Conservation (phyloP, 139 green algal genomes). For the Chlamydomonas incerta region DNA sequence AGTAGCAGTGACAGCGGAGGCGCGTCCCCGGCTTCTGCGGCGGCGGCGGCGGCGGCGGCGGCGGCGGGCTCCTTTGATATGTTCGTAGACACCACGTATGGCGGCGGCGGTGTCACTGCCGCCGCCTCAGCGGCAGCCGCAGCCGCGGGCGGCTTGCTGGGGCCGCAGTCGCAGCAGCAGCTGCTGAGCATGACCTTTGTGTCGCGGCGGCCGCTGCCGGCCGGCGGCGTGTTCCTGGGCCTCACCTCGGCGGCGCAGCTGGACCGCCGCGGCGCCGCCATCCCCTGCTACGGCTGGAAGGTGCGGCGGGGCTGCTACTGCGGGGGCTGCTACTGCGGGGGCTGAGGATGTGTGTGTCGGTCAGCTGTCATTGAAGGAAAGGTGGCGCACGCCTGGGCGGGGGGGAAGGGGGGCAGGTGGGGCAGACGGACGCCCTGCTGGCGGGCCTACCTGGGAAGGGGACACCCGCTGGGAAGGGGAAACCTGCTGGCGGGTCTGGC, state of each 20-base stretch:
- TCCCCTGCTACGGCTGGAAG: conserved; percentile 44
- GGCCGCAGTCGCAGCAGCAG: background rate
- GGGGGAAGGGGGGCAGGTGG: no score
- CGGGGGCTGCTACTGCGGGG: no score
- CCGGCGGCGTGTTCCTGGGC: conserved; percentile 27
- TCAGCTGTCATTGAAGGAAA: no score
- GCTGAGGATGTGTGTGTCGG: background rate
- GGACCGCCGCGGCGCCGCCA: conserved; percentile 17
- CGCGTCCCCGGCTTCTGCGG: background rate
- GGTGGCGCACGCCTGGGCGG: no score
- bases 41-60: background rate
- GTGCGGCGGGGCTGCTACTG: background rate
- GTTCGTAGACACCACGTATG: conserved; percentile 29
- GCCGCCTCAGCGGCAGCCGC: no score
- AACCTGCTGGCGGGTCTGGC: no score
- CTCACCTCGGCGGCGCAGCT: conserved; percentile 19
- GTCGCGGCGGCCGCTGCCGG: conserved; percentile 1
- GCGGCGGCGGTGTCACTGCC: no score
- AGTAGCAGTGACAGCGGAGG: background rate
- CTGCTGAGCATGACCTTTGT: conserved; percentile 28
- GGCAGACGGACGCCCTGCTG: no score
- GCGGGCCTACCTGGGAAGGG: no score
- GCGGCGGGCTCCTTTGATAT: conserved; percentile 8
- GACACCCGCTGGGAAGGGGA: no score
- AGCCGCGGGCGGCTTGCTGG: no score